phyloP scores from a whole-genome alignment of 176 grass and related monocot genomes.

The Eragrostis nindensis region DNA sequence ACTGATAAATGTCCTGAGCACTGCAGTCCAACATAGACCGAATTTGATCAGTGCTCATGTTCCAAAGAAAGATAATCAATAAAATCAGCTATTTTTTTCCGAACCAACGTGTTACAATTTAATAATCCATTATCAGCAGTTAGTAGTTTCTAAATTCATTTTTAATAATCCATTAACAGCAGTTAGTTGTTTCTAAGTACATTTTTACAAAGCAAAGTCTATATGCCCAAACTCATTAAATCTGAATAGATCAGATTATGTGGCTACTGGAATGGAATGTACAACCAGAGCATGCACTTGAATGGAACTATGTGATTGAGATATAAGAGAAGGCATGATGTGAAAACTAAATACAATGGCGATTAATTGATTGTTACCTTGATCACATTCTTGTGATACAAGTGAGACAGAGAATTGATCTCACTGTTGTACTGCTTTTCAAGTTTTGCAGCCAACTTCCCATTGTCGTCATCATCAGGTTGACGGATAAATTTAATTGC shows the following conservation, averaged over 20 bases:
- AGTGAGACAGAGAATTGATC: constrained; percentile 63
- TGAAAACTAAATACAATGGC: not conserved
- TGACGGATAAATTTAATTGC: constrained; percentile 73
- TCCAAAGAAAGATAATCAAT: not conserved
- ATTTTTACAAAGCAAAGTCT: not conserved
- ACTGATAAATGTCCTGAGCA: not conserved
- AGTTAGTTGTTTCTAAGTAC: not conserved
- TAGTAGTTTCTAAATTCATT: too few relatives aligned
- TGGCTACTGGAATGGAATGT: not conserved
- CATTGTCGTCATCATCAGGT: constrained; percentile 61
- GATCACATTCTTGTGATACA: constrained; percentile 75
- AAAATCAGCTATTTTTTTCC: not conserved
- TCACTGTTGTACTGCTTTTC: constrained; percentile 77
- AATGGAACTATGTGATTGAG: not conserved
- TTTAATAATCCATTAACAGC: too few relatives aligned
- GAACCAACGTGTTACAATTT: not conserved
- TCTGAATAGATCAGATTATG: not conserved
- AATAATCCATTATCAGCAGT: not conserved
- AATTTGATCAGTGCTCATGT: not conserved
- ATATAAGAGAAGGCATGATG: constrained; percentile 3
- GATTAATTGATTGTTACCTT: constrained; percentile 52
- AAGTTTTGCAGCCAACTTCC: constrained; percentile 56
- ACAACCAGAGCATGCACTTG: not conserved
- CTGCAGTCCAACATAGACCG: not conserved
- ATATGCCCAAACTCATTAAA: not conserved